These are phyloP conservation scores for Hymenoscyphus scutula DNA, from an alignment of 2,329 filamentous ascomycete species.

Conservation along the genomic window DNA sequence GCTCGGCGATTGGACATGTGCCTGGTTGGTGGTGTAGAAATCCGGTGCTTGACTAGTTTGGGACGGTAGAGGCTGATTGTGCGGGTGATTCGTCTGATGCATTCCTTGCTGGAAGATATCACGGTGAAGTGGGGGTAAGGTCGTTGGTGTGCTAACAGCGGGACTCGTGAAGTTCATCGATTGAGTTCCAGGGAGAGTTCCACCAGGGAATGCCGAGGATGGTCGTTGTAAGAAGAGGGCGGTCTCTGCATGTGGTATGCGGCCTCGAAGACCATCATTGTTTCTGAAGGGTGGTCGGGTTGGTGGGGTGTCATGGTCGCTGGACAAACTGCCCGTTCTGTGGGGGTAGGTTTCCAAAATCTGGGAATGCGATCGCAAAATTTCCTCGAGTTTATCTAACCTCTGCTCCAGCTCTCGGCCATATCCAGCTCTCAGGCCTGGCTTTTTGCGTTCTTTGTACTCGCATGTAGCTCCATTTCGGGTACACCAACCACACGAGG, in stretches of 20 bases:
- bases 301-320: constrained; percentile 56
- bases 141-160: constrained; percentile 43
- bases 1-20: constrained; percentile 56
- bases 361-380: constrained; percentile 63
- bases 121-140: constrained; percentile 39
- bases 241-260: constrained; percentile 53
- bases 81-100: constrained; percentile 33
- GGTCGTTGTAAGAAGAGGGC: constrained; percentile 62
- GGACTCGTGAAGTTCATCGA: constrained; percentile 47
- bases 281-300: constrained; percentile 50
- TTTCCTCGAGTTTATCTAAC: constrained; percentile 66
- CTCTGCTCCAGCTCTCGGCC: constrained; percentile 71
- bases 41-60: constrained; percentile 31
- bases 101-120: constrained; percentile 51
- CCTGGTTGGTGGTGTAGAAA: constrained; percentile 35
- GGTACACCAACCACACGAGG: constrained; percentile 66
- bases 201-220: constrained; percentile 30
- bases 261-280: constrained; percentile 48
- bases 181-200: constrained; percentile 46
- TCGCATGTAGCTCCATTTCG: constrained; percentile 63
- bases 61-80: constrained; percentile 22
- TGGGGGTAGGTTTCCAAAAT: constrained; percentile 57
- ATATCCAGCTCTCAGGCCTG: constrained; percentile 62
- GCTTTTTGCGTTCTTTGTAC: constrained; percentile 68
- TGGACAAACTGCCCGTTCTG: constrained; percentile 45